These are phyloP conservation scores for Pseudocercospora macadamiae DNA, from an alignment of 2,329 filamentous ascomycete genomes.

Conservation along the genomic window DNA sequence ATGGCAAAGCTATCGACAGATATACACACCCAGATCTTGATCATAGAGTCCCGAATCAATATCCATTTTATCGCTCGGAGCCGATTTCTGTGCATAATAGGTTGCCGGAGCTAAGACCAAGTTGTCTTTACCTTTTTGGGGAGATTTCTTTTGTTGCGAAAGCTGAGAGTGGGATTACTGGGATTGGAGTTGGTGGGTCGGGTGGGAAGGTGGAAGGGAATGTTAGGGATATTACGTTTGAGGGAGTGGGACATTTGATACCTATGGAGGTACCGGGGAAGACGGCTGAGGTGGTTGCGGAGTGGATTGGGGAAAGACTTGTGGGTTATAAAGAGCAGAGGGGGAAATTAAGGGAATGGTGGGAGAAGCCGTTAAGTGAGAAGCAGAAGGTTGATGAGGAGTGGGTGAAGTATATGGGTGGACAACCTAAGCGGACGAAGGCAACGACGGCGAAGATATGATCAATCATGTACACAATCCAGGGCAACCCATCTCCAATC, in stretches of 20 bases:
- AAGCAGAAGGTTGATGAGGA: slow-evolving; percentile 18
- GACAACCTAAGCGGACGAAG: slow-evolving; percentile 5
- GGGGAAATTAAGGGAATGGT: slow-evolving; percentile 18
- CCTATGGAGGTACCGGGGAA: slow-evolving; percentile 68
- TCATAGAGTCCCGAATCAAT: slow-evolving; percentile 29
- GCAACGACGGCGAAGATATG: not conserved
- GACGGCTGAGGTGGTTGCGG: slow-evolving; percentile 16
- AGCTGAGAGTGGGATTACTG: slow-evolving; percentile 64
- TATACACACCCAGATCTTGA: slow-evolving; percentile 50
- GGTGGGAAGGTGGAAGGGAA: slow-evolving; percentile 64
- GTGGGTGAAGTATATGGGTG: slow-evolving; percentile 15
- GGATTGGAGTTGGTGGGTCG: slow-evolving; percentile 67
- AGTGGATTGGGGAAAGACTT: slow-evolving; percentile 16
- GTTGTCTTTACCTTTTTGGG: slow-evolving; percentile 71
- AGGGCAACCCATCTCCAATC: not conserved
- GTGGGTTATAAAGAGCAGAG: slow-evolving; percentile 23
- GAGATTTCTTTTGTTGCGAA: slow-evolving; percentile 59
- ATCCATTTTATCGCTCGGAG: slow-evolving; percentile 70
- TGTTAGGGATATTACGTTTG: slow-evolving; percentile 67
- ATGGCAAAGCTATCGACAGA: slow-evolving; percentile 35
- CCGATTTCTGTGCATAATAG: slow-evolving; percentile 58
- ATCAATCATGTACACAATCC: too few relatives aligned
- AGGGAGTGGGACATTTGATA: slow-evolving; percentile 74
- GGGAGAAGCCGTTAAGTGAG: slow-evolving; percentile 11
- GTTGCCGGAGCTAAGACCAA: slow-evolving; percentile 64